Conservation (phyloP, 2,329 filamentous ascomycete species). For the Macrophomina tecta region DNA sequence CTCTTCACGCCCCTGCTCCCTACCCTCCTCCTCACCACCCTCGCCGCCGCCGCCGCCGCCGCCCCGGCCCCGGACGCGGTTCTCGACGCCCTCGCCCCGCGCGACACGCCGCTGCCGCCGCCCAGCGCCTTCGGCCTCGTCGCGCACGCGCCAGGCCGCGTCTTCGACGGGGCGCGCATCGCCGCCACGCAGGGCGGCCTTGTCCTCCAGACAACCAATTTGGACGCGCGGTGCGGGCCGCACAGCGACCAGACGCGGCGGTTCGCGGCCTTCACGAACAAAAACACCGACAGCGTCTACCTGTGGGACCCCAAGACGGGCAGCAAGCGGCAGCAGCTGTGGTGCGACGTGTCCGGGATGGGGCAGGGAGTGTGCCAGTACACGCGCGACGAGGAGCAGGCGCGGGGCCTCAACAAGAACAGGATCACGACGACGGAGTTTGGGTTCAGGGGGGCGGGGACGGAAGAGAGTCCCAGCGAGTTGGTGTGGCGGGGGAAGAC, state of each 20-base stretch:
- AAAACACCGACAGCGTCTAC: background rate
- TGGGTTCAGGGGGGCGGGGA: background rate
- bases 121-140: background rate
- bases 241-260: background rate
- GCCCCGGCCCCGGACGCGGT: background rate
- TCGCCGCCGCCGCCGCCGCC: background rate
- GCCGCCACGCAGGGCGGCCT: background rate
- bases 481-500: background rate
- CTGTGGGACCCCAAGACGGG: slow-evolving; percentile 4
- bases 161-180: background rate
- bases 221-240: background rate
- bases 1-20: background rate
- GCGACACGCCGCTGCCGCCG: background rate
- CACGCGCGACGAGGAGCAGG: background rate
- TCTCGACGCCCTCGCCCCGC: background rate
- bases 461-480: background rate
- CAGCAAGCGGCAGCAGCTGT: background rate
- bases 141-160: background rate
- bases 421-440: background rate
- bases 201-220: background rate
- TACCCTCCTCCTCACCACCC: background rate
- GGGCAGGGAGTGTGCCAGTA: background rate
- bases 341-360: slow-evolving; percentile 1
- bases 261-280: background rate
- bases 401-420: background rate